These are phyloP conservation scores for Trichoderma harzianum DNA, from an alignment of 2,329 filamentous ascomycete species.

Conservation along the genomic window DNA sequence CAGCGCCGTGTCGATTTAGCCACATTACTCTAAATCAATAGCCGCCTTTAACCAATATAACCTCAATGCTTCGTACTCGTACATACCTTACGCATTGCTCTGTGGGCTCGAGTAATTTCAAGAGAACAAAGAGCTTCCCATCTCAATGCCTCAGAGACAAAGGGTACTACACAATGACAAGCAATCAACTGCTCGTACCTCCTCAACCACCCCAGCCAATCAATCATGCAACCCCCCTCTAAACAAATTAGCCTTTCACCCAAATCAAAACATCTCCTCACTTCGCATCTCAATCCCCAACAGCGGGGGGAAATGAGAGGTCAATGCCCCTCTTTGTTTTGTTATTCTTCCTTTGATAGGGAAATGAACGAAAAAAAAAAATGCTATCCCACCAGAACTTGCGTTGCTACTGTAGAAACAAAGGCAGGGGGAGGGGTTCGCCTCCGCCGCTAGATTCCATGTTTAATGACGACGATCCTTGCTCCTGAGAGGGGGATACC, in stretches of 20 bases:
- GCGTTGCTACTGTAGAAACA: not conserved
- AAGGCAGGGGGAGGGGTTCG: not conserved
- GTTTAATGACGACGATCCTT: not conserved
- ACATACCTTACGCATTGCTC: not conserved
- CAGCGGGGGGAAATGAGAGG: not conserved
- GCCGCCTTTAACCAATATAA: not conserved
- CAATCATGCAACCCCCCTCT: not conserved
- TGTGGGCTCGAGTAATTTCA: not conserved
- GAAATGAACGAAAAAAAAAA: conserved; percentile 5
- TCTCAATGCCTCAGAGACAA: not conserved
- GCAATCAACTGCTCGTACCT: not conserved
- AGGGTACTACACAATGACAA: not conserved
- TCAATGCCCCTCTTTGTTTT: not conserved
- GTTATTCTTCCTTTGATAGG: not conserved
- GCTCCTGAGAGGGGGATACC: not conserved
- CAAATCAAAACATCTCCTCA: not conserved
- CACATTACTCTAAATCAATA: not conserved
- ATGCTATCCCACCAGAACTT: no score
- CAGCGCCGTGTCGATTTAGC: not conserved
- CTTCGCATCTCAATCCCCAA: not conserved
- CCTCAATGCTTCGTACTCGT: not conserved
- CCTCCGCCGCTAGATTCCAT: not conserved
- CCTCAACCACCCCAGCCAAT: not conserved
- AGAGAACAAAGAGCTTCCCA: not conserved
- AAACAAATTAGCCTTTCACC: not conserved